phyloP scores from a whole-genome alignment of 331 rosid species.

The Malus hybrid region DNA sequence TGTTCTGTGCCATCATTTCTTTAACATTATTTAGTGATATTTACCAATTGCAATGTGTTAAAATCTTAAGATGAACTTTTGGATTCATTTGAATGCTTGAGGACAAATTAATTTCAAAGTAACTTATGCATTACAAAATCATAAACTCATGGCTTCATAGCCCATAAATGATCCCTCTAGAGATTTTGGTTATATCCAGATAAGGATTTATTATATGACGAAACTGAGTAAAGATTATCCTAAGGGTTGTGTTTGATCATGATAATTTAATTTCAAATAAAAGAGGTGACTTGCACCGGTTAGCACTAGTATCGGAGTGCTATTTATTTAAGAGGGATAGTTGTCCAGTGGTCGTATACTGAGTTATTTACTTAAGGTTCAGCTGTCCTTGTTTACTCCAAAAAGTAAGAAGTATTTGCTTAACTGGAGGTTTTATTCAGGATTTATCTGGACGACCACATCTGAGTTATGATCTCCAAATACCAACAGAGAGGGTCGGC shows the following conservation, averaged over 20 bases:
- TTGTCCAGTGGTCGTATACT: no score
- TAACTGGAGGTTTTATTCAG: conserved; percentile 31
- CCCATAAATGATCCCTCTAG: no score
- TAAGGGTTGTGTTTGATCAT: background rate
- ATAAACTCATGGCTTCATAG: no score
- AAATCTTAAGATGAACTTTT: background rate
- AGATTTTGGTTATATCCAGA: no score
- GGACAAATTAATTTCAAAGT: background rate
- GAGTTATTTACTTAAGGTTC: background rate
- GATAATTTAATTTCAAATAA: background rate
- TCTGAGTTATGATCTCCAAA: conserved; percentile 64
- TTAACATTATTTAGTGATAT: no score
- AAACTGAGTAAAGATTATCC: background rate
- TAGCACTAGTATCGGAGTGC: background rate
- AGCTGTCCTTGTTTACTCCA: background rate
- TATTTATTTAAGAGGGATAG: no score
- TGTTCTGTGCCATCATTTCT: conserved; percentile 11
- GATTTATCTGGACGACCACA: conserved; percentile 97
- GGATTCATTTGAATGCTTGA: background rate
- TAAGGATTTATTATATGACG: background rate
- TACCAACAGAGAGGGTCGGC: conserved; percentile 88
- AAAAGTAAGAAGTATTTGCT: background rate
- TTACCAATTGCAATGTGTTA: background rate
- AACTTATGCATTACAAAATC: no score
- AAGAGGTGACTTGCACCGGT: background rate